Conservation (phyloP, 345 rosid species). For the Eucalyptus caleyi region DNA sequence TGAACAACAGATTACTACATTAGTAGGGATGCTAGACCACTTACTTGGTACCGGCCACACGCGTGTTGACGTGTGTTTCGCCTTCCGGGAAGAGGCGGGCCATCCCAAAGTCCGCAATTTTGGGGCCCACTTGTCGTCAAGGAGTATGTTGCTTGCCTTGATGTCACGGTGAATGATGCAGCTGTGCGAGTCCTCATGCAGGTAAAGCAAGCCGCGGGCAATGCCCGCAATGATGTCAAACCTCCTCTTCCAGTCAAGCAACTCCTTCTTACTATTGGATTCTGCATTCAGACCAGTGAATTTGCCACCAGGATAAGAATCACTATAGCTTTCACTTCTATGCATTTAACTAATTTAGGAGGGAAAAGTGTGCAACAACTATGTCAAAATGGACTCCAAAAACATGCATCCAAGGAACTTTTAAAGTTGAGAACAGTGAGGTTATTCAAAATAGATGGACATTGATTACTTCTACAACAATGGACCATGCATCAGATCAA, state of each 20-base stretch:
- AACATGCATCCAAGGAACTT: background rate
- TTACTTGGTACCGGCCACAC: constrained; percentile 94
- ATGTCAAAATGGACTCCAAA: background rate
- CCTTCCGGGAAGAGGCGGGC: constrained; percentile 99
- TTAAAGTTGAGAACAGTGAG: background rate
- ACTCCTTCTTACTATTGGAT: constrained; percentile 17
- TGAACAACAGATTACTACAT: background rate
- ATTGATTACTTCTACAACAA: background rate
- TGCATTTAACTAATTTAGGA: background rate
- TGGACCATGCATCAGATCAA: background rate
- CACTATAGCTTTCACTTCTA: background rate
- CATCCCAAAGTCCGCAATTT: constrained; percentile 99
- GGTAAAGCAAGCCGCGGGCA: constrained; percentile 89
- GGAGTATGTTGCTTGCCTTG: constrained; percentile 87
- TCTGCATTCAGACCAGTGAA: background rate
- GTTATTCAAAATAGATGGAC: background rate
- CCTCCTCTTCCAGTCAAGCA: constrained; percentile 79
- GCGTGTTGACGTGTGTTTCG: constrained; percentile 77
- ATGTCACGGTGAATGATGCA: constrained; percentile 94
- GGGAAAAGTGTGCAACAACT: background rate
- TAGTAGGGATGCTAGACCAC: background rate
- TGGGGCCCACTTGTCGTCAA: constrained; percentile 95
- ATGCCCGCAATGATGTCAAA: constrained; percentile 61
- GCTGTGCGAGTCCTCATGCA: constrained; percentile 77
- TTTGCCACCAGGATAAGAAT: background rate